A percentile compares a stretch with the other conserved stretches of the same genome.
Evolutionary conservation across 768 basidiomycete species (phyloP).

Genomic region (Suillus hirtellus): DNA sequence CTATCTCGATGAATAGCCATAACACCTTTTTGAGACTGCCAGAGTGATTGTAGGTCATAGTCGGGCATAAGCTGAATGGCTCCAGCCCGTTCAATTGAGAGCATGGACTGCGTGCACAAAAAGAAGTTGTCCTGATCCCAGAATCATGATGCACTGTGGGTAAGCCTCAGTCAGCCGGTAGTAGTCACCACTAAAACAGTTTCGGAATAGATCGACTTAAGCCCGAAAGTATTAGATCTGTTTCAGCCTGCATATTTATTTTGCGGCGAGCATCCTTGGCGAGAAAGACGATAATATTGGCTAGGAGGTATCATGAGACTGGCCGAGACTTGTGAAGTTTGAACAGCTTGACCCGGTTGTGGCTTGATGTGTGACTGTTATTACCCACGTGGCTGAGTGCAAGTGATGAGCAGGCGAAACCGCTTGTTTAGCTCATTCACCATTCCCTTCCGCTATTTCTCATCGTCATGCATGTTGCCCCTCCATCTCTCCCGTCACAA

Average conservation of each 20-base stretch:
- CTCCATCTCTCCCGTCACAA: slow-evolving; percentile 18
- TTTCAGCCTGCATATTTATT: neutral
- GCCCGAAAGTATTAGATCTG: neutral
- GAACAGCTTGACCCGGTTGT: neutral
- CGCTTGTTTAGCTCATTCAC: slow-evolving; percentile 36
- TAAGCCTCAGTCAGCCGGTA: neutral
- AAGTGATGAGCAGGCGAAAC: slow-evolving; percentile 30
- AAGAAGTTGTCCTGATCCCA: neutral
- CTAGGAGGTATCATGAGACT: neutral
- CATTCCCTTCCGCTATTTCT: slow-evolving; percentile 28
- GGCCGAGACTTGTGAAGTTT: neutral
- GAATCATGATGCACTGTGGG: slow-evolving; percentile 3
- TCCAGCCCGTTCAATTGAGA: neutral
- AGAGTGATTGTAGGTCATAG: neutral
- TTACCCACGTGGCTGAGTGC: slow-evolving; percentile 32
- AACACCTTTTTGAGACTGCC: neutral
- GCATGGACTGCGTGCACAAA: neutral
- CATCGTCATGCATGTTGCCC: slow-evolving; percentile 26
- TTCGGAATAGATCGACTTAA: neutral
- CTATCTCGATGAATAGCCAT: neutral
- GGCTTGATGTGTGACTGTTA: slow-evolving; percentile 21
- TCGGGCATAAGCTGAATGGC: neutral
- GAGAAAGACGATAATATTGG: neutral
- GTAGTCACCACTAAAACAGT: neutral
- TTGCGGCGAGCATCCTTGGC: neutral